Evolutionary conservation across 192 early-diverging fungal genomes (phyloP).

Genomic region (Linnemannia exigua): DNA sequence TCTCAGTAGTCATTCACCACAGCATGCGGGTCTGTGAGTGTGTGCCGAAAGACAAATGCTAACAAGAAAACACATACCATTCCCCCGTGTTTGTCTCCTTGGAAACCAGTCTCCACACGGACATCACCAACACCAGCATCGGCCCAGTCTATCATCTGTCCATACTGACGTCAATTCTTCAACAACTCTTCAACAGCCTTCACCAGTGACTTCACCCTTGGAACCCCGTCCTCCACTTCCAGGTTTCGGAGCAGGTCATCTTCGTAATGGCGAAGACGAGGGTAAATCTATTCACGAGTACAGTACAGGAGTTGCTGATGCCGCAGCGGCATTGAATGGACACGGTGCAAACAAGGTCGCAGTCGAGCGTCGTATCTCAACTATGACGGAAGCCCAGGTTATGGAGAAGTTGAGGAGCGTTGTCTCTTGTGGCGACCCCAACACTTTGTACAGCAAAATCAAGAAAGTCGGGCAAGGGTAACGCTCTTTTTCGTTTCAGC

Average conservation of each 20-base stretch:
- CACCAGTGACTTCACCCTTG: conserved; percentile 35
- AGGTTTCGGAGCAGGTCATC: conserved; percentile 25
- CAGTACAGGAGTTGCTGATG: conserved; percentile 47
- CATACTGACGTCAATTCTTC: conserved; percentile 3
- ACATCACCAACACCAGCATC: conserved; percentile 7
- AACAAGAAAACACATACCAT: neutral
- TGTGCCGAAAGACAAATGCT: neutral
- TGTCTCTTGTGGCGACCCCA: conserved; percentile 94
- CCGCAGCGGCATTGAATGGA: conserved; percentile 48
- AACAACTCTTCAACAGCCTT: conserved; percentile 30
- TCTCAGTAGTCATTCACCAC: neutral
- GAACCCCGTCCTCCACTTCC: conserved; percentile 37
- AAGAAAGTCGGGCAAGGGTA: conserved; percentile 98
- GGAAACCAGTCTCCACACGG: conserved; percentile 37
- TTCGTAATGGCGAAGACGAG: conserved; percentile 22
- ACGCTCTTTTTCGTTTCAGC: neutral
- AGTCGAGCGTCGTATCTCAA: conserved; percentile 85
- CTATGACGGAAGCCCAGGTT: conserved; percentile 93
- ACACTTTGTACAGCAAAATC: conserved; percentile 91
- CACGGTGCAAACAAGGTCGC: conserved; percentile 53
- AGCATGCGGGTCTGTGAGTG: neutral
- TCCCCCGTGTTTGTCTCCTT: neutral
- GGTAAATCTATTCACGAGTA: conserved; percentile 21
- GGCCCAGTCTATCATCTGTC: neutral
- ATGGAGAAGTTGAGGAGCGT: conserved; percentile 95